Evolutionary conservation across 805 yeast genomes (phyloP), one percentile per base, ranked within the genome.

Genomic region (Clavispora phyllophila): DNA sequence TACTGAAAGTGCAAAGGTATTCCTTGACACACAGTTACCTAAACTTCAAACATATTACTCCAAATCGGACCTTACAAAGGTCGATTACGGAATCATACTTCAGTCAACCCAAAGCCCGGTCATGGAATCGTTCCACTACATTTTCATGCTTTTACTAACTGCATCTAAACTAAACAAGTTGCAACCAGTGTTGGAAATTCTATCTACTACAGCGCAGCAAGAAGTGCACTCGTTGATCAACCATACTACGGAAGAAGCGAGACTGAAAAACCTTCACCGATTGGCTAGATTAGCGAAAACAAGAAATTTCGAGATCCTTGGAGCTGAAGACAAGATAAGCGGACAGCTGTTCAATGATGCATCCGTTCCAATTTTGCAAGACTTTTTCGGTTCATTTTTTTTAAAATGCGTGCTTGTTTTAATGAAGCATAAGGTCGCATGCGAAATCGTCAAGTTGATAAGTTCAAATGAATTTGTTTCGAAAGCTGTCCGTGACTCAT

Each of bases 371-470:
- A 72, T 87, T 0, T 63, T 89, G 25, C 79, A 82, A 49, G 88
- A 87, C 47, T 71, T 88, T 32, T 84, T 85, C 48, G 79, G 85
- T 60, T 71, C 79, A 8, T 70, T 87, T n/a, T 88, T 84, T 54
- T 67, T 78, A 23, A 81, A 79, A 57, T 61, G 79, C 40, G 62
- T 82, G 32, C 72, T 80, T 19, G 79, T 85, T 4, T 61, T 87
- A 15, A 93, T 87, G 63, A 75, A 78, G 19, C 89, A 87, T 56
- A 70, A 83, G 24, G 81, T 83, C 1, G 72, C 88, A 5, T 67
- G 68, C 46, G 89, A 82, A 47, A 74, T 84, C 12, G 68, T 76
- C 6, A 63, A 65, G 9, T 44, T 48, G 24, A 59, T 69, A 18
- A 63, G 58, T 22, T 42, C 58, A 5, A 54, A 58, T 10, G 53